Evolutionary conservation across 1,284 basidiomycete genomes (phyloP).

Genomic region (Rhizopogon parksii): DNA sequence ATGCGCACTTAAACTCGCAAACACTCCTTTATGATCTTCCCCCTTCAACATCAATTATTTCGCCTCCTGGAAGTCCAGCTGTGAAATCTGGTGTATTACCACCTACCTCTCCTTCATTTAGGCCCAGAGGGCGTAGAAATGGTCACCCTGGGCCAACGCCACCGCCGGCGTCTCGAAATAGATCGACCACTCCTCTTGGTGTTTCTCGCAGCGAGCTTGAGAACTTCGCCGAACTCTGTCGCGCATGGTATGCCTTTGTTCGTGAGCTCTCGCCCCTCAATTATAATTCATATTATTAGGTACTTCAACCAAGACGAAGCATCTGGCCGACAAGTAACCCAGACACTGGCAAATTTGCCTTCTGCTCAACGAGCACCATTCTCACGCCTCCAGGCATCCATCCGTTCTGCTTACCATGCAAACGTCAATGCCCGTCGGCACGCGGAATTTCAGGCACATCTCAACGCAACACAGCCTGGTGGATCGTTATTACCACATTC

Average conservation of each 20-base stretch:
- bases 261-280: slow-evolving; percentile 2
- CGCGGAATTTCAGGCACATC: slow-evolving; percentile 71
- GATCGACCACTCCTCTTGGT: slow-evolving; percentile 58
- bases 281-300: slow-evolving; percentile 36
- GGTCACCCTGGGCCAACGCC: slow-evolving; percentile 45
- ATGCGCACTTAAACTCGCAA: slow-evolving; percentile 32
- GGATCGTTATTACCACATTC: slow-evolving; percentile 65
- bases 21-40: slow-evolving; percentile 71
- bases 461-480: slow-evolving; percentile 64
- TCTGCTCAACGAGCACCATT: slow-evolving; percentile 71
- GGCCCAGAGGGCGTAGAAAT: slow-evolving; percentile 38
- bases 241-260: slow-evolving; percentile 49
- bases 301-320: slow-evolving; percentile 73
- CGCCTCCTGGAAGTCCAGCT: slow-evolving; percentile 45
- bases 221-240: slow-evolving; percentile 64
- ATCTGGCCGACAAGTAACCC: slow-evolving; percentile 68
- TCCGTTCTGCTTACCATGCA: slow-evolving; percentile 69
- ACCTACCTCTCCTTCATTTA: slow-evolving; percentile 54
- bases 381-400: slow-evolving; percentile 67
- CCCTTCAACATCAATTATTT: slow-evolving; percentile 41
- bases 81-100: slow-evolving; percentile 35
- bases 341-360: slow-evolving; percentile 67
- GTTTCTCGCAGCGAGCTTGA: slow-evolving; percentile 59
- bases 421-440: slow-evolving; percentile 60
- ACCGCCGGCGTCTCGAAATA: slow-evolving; percentile 47